Conservation (phyloP, 345 rosid species). For the Trapa bicornis region DNA sequence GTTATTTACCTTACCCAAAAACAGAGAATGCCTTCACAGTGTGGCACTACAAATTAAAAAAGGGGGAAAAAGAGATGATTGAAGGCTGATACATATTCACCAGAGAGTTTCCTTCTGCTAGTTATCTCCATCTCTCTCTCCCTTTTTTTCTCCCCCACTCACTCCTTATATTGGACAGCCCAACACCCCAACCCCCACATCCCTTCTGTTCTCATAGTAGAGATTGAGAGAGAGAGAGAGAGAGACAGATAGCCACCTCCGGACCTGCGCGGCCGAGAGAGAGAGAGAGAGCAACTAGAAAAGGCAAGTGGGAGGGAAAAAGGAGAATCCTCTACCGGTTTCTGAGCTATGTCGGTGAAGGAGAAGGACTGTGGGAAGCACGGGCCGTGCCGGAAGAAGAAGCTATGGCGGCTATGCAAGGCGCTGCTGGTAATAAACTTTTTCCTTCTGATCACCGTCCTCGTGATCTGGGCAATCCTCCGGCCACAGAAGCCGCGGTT, state of each 20-base stretch:
- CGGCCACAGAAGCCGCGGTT: slow-evolving; percentile 69
- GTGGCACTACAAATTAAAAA: not conserved
- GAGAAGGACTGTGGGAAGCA: slow-evolving; percentile 30
- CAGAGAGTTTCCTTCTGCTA: not conserved
- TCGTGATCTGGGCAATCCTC: slow-evolving; percentile 78
- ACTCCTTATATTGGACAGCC: not conserved
- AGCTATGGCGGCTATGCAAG: slow-evolving; percentile 21
- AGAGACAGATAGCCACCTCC: not conserved
- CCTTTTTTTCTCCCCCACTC: not conserved
- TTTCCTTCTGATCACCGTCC: slow-evolving; percentile 39
- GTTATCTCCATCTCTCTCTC: not conserved
- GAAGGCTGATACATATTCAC: too few relatives aligned
- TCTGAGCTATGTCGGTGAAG: slow-evolving; percentile 30
- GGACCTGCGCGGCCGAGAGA: too few relatives aligned
- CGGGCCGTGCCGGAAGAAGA: slow-evolving; percentile 12
- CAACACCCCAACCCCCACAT: not conserved
- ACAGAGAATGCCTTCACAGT: not conserved
- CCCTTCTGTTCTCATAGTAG: not conserved
- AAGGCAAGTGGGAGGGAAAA: too few relatives aligned
- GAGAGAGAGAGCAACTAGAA: too few relatives aligned
- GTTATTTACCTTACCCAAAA: too few relatives aligned
- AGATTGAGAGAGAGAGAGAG: too few relatives aligned
- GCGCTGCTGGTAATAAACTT: slow-evolving; percentile 42
- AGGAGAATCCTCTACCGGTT: too few relatives aligned
- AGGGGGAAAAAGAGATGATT: not conserved